These are phyloP conservation scores for Pleurotus djamor DNA, from an alignment of 768 basidiomycete species.

Conservation along the genomic window DNA sequence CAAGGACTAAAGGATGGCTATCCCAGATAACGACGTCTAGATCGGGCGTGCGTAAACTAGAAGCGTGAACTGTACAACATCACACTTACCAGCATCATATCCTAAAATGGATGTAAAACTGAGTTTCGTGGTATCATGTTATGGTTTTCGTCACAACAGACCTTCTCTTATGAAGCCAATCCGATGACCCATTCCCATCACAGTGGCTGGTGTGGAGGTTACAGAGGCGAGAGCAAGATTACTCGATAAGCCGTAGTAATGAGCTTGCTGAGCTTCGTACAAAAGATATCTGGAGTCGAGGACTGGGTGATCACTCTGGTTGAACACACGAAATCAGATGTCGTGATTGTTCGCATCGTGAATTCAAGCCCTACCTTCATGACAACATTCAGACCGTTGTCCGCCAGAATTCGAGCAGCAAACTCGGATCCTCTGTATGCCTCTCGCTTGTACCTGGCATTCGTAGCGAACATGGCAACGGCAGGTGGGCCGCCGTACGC, in stretches of 20 bases:
- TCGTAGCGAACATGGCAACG: conserved; percentile 79
- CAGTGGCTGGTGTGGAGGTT: conserved; percentile 67
- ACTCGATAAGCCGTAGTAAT: conserved; percentile 67
- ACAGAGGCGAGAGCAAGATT: conserved; percentile 69
- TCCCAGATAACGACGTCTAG: conserved; percentile 73
- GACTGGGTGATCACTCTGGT: conserved; percentile 64
- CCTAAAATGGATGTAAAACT: conserved; percentile 28
- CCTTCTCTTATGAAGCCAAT: conserved; percentile 66
- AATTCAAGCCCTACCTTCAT: conserved; percentile 62
- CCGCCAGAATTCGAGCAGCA: conserved; percentile 72
- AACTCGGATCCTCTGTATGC: conserved; percentile 75
- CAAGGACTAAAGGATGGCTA: conserved; percentile 73
- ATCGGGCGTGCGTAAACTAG: neutral
- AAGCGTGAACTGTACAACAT: neutral
- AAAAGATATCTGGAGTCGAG: conserved; percentile 69
- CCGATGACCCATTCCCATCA: conserved; percentile 74
- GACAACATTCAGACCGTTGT: conserved; percentile 67
- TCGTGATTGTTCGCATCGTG: no score
- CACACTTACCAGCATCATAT: conserved; percentile 65
- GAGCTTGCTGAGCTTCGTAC: conserved; percentile 76
- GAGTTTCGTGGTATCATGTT: no score
- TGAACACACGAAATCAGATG: no score
- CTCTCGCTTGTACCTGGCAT: conserved; percentile 47
- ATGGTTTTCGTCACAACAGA: conserved; percentile 10
- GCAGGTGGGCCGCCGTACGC: conserved; percentile 66